Evolutionary conservation across 2,329 filamentous ascomycete species (phyloP).

Genomic region (Phoma sp.): DNA sequence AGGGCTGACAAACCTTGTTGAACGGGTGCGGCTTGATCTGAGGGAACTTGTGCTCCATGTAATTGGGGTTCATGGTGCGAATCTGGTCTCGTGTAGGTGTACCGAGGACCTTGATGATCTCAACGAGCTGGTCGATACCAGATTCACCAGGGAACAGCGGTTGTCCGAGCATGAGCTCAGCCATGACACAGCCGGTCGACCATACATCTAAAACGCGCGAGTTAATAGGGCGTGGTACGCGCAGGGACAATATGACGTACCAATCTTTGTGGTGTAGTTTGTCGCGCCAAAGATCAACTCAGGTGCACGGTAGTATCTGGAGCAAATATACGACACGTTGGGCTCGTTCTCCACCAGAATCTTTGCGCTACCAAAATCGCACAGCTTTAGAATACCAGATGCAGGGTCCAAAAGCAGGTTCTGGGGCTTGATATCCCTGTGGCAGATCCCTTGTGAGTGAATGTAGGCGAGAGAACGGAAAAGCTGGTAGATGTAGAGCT

Average conservation of each 20-base stretch:
- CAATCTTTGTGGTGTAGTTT: slow-evolving; percentile 99
- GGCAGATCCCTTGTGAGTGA: slow-evolving; percentile 98
- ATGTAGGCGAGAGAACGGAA: slow-evolving; percentile 99
- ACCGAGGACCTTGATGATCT: slow-evolving; percentile 98
- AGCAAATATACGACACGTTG: slow-evolving; percentile 99
- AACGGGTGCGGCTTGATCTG: slow-evolving; percentile 99
- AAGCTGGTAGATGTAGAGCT: slow-evolving; percentile 99
- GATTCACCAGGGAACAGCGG: slow-evolving; percentile 98
- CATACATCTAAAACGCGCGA: slow-evolving; percentile 77
- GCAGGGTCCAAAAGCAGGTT: slow-evolving; percentile 92
- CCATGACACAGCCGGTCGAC: slow-evolving; percentile 99
- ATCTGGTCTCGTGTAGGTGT: slow-evolving; percentile 98
- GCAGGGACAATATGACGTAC: slow-evolving; percentile 62
- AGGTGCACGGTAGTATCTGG: slow-evolving; percentile 95
- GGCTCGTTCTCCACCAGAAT: slow-evolving; percentile 98
- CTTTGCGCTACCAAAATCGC: slow-evolving; percentile 98
- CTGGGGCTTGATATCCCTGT: slow-evolving; percentile 98
- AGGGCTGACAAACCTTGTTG: slow-evolving; percentile 72
- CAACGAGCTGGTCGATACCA: slow-evolving; percentile 96
- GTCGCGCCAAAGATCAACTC: slow-evolving; percentile 98
- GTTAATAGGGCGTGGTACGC: slow-evolving; percentile 27
- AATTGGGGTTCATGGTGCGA: slow-evolving; percentile 99
- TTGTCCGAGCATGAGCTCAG: slow-evolving; percentile 97
- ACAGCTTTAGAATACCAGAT: slow-evolving; percentile 93
- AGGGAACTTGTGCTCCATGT: slow-evolving; percentile 99